Percentiles rank a stretch among this genome's conserved stretches.
Evolutionary conservation across 1,284 basidiomycete genomes (phyloP).

Genomic region (Somion occarium): DNA sequence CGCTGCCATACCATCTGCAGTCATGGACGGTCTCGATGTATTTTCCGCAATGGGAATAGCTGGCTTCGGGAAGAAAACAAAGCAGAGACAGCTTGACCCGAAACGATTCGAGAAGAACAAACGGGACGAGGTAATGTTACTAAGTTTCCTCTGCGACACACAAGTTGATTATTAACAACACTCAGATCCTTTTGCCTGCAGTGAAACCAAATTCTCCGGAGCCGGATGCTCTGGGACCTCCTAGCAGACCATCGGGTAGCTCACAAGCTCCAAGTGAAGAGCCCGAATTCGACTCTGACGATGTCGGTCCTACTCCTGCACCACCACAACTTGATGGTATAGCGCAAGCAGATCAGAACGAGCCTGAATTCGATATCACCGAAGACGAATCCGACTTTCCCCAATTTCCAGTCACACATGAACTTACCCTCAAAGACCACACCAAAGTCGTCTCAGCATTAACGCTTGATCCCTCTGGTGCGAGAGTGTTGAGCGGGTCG

Average conservation of each 20-base stretch:
- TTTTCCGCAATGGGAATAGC: conserved; percentile 77
- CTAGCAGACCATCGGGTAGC: not conserved
- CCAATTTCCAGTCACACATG: conserved; percentile 80
- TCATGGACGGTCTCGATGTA: conserved; percentile 61
- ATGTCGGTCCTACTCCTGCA: conserved; percentile 25
- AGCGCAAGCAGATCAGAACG: conserved; percentile 26
- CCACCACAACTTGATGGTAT: conserved; percentile 10
- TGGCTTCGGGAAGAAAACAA: conserved; percentile 69
- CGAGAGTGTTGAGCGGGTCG: conserved; percentile 85
- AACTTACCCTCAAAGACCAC: conserved; percentile 89
- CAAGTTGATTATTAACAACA: not conserved
- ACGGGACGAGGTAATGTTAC: conserved; percentile 40
- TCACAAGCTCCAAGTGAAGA: conserved; percentile 13
- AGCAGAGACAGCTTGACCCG: conserved; percentile 64
- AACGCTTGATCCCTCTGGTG: conserved; percentile 89
- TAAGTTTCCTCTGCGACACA: no score
- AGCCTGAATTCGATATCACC: conserved; percentile 63
- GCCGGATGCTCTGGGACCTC: not conserved
- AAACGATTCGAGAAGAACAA: conserved; percentile 72
- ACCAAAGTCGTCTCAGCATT: conserved; percentile 92
- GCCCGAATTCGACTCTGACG: conserved; percentile 32
- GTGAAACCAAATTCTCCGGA: conserved; percentile 7
- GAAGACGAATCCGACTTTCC: conserved; percentile 43
- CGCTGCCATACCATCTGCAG: no score
- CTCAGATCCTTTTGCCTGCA: not conserved